These are phyloP conservation scores for Madurella fahalii DNA, from an alignment of 2,329 filamentous ascomycete species.

Conservation along the genomic window DNA sequence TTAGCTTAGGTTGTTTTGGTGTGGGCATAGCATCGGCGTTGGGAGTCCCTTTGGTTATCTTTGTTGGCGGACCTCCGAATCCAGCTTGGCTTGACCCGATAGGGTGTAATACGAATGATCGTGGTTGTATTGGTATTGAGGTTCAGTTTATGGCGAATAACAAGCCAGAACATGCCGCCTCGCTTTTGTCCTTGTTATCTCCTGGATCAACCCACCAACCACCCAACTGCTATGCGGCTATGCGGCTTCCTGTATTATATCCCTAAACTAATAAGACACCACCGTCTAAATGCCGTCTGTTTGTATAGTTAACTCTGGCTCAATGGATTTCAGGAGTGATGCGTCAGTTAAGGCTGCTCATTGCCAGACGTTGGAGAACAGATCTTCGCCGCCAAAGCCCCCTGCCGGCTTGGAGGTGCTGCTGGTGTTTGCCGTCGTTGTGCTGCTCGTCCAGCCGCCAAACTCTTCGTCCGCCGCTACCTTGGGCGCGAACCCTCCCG, in stretches of 20 bases:
- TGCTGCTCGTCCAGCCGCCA: constrained; percentile 84
- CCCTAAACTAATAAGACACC: background rate
- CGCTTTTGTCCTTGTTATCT: background rate
- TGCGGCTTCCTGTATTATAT: background rate
- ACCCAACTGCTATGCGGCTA: background rate
- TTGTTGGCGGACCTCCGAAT: background rate
- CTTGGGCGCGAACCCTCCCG: constrained; percentile 66
- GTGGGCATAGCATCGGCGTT: constrained; percentile 34
- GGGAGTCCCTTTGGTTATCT: background rate
- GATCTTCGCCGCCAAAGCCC: constrained; percentile 69
- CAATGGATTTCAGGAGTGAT: background rate
- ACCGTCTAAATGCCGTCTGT: background rate
- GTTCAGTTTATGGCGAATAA: background rate
- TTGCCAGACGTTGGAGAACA: constrained; percentile 96
- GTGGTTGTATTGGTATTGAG: background rate
- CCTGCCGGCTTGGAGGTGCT: constrained; percentile 50
- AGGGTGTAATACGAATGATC: background rate
- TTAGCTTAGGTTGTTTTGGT: background rate
- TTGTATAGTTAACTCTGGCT: background rate
- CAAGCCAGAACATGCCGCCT: background rate
- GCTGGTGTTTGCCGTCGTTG: constrained; percentile 41
- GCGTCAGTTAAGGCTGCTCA: constrained; percentile 35
- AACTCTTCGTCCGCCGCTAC: constrained; percentile 92
- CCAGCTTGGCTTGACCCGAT: background rate
- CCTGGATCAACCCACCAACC: background rate